Base-by-base conservation (phyloP, 768 basidiomycete species). In the Sistotremastrum niveocremeum region DNA sequence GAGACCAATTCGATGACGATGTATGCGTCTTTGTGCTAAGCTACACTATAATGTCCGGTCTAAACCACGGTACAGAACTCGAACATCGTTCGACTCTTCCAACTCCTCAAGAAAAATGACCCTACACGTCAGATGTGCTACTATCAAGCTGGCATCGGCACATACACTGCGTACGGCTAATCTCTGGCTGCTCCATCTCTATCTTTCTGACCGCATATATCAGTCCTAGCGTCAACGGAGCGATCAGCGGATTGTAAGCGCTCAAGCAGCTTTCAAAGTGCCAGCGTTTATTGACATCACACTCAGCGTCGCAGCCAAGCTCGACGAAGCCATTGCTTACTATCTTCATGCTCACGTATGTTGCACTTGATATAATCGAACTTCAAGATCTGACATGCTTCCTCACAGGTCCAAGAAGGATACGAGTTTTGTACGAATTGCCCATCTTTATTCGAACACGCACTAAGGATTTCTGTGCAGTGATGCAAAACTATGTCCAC, bases 371-470 rank as follows among this genome's bases (percentile, higher is more conserved):
- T 4, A 45, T 34, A 31, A 3, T 20, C 20, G 20, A 20, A 20
- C 8, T 45, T 47, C 6, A 11, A n/a, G 1, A 10, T 46, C 34
- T 6, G 11, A 9, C 34, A 2, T 4, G 4, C 7, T 33, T 31
- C 1, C 39, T 46, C 57, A 1, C 84, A 86, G 60, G 79, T 86
- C 28, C 72, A 77, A 61, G 79, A 72, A 6, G 86, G 86, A 0
- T 89, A 88, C 60, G 65, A 64, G 50, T 88, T 79, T 59, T 62
- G 73, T 56, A 65, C 88, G 3, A 86, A 87, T 54, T 86, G 1
- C 20, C 20, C 20, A 2, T 20, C 20, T 20, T 20, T 20, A 20
- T 20, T 20, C 20, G 20, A 20, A 20, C 20, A 20, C 20, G 20
- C 20, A 20, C 20, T 20, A 20, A 20, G 20, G 20, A 20, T 20